Conservation (phyloP, 441 rosid species). For the Aleurites moluccanus region DNA sequence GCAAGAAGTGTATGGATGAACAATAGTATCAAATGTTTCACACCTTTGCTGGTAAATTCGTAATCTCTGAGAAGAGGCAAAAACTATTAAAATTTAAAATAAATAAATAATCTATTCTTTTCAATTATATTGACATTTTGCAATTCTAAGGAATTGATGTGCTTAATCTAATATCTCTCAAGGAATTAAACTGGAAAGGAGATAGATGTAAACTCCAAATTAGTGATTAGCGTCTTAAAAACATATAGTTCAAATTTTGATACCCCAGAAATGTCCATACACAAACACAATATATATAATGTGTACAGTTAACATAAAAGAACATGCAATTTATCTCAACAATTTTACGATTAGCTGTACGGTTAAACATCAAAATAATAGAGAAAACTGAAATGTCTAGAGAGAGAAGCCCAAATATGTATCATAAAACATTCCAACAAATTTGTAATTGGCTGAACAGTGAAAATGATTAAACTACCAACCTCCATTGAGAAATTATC, state of each 20-base stretch:
- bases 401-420: background rate
- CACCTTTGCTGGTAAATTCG: slow-evolving; percentile 89
- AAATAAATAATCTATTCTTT: background rate
- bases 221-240: background rate
- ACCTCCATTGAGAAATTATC: slow-evolving; percentile 99
- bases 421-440: background rate
- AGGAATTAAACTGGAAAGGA: background rate
- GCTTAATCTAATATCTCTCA: background rate
- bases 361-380: background rate
- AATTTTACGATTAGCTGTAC: background rate
- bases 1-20: slow-evolving; percentile 78
- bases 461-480: slow-evolving; percentile 26
- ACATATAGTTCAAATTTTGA: no score
- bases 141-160: background rate
- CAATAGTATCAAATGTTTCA: slow-evolving; percentile 80
- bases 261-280: no score
- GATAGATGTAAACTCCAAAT: no score
- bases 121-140: background rate
- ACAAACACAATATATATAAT: no score
- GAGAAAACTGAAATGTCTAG: background rate
- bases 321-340: background rate
- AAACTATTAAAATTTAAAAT: background rate
- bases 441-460: background rate
- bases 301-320: no score
- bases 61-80: slow-evolving; percentile 54